Conservation (phyloP, 495 filamentous ascomycete genomes). For the Haplographium delicatum region DNA sequence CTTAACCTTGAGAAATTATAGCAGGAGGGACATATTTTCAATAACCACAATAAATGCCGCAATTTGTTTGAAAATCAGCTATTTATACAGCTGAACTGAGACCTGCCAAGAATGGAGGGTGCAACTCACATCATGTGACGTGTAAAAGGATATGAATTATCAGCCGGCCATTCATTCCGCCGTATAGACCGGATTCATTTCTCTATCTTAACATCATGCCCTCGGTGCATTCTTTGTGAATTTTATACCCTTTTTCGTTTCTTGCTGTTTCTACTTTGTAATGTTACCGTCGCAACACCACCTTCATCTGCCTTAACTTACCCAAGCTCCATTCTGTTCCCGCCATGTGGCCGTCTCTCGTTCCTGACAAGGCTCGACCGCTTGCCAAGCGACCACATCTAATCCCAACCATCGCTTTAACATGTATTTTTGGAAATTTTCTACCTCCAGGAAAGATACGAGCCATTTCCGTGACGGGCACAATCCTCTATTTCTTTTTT, state of each 20-base stretch:
- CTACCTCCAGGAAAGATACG: slow-evolving; percentile 1
- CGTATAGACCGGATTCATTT: background rate
- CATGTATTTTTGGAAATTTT: slow-evolving; percentile 3
- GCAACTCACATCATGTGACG: background rate
- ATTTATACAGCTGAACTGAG: background rate
- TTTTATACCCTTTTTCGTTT: background rate
- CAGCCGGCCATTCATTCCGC: background rate
- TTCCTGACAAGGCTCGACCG: slow-evolving; percentile 13
- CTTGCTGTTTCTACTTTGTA: background rate
- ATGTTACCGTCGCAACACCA: too few species aligned
- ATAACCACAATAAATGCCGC: too few species aligned
- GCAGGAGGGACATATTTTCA: too few species aligned
- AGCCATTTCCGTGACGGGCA: background rate
- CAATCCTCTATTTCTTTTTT: background rate
- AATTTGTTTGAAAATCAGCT: too few species aligned
- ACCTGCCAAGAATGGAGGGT: background rate
- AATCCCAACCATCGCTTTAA: slow-evolving; percentile 9
- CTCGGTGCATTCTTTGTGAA: background rate
- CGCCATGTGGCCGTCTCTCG: slow-evolving; percentile 11
- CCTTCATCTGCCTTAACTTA: background rate
- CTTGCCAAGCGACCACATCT: slow-evolving; percentile 3
- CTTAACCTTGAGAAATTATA: too few species aligned
- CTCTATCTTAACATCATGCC: background rate
- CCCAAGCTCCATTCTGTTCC: background rate
- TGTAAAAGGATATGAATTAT: background rate